Evolutionary conservation across 169 alveolate genomes (phyloP).

Genomic region (Plasmodium billcollinsi): DNA sequence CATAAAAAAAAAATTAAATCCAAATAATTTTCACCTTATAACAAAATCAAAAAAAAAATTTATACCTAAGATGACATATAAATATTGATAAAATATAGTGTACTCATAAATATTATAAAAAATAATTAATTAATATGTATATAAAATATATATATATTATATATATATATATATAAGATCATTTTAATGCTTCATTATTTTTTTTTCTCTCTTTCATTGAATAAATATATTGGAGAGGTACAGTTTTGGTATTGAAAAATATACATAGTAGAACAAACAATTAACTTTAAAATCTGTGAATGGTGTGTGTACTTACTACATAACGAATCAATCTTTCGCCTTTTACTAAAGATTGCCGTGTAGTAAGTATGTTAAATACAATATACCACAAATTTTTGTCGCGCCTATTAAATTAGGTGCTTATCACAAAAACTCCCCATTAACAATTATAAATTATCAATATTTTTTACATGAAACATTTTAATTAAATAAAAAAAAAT

Average conservation of each 20-base stretch:
- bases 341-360: constrained; percentile 99
- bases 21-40: no score
- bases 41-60: no score
- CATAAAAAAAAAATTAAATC: no score
- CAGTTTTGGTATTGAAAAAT: constrained; percentile 44
- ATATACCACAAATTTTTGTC: constrained; percentile 83
- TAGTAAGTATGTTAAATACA: constrained; percentile 86
- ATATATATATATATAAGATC: not conserved
- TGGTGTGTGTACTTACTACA: constrained; percentile 80
- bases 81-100: no score
- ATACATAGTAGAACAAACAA: constrained; percentile 15
- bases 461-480: constrained; percentile 7
- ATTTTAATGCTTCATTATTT: not conserved
- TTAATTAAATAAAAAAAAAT: no score
- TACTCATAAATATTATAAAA: not conserved
- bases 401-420: constrained; percentile 75
- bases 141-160: not conserved
- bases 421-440: not conserved
- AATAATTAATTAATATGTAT: not conserved
- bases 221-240: constrained; percentile 44
- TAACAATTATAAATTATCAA: constrained; percentile 63
- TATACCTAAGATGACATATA: no score
- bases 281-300: no score
- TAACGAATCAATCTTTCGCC: constrained; percentile 97
- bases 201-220: not conserved